Percentiles rank a stretch among this genome's conserved stretches.
Conservation (phyloP, 2,329 filamentous ascomycete genomes). For the Colletotrichum sp. region DNA sequence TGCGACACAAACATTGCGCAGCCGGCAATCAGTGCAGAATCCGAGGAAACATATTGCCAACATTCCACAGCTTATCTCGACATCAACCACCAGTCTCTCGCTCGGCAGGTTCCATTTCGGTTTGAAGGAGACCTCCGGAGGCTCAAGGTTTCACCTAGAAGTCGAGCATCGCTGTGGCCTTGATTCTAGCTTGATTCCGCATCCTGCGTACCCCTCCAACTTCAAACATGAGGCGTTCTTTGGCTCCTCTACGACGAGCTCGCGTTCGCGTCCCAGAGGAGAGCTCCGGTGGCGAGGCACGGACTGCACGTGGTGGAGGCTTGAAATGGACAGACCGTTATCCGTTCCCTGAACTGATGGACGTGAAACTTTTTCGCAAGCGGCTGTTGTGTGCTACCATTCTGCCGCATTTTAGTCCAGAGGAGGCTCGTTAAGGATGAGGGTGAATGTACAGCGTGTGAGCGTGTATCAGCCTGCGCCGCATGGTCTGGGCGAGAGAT, state of each 20-base stretch:
- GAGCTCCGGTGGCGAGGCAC: not conserved
- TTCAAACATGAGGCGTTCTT: constrained; percentile 13
- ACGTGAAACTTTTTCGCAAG: not conserved
- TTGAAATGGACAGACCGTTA: not conserved
- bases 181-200: not conserved
- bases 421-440: not conserved
- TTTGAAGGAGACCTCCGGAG: not conserved
- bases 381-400: not conserved
- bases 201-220: not conserved
- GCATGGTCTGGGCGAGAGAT: not conserved
- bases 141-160: not conserved
- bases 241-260: not conserved
- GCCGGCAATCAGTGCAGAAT: not conserved
- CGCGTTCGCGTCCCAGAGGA: not conserved
- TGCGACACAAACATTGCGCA: not conserved
- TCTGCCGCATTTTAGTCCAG: not conserved
- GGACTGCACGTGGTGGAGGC: constrained; percentile 12
- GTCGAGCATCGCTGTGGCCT: not conserved
- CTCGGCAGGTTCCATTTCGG: not conserved
- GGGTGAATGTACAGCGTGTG: not conserved
- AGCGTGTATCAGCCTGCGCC: not conserved
- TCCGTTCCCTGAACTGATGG: not conserved
- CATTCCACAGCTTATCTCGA: not conserved
- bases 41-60: not conserved
- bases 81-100: not conserved